phyloP scores from a whole-genome alignment of 2,329 filamentous ascomycete genomes.

The Scleromitrula shiraiana region DNA sequence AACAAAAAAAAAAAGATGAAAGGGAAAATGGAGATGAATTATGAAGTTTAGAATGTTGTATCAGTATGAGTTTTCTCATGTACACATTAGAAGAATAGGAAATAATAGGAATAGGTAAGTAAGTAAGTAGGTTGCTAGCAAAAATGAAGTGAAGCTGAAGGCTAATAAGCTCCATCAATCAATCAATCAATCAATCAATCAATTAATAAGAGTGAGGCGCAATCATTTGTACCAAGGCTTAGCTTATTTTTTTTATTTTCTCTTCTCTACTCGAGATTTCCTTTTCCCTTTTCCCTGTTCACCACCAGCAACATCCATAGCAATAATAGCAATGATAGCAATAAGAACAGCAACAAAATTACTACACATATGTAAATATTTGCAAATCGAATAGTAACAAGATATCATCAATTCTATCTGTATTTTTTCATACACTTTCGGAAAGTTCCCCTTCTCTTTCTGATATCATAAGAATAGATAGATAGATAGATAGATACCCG shows the following conservation, averaged over 20 bases:
- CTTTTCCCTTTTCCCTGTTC: no score
- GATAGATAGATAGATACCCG: neutral
- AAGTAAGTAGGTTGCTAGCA: neutral
- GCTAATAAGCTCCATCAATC: no score
- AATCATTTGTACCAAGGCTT: neutral
- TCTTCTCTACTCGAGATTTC: neutral
- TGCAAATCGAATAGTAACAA: no score
- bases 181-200: no score
- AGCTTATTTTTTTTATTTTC: conserved; percentile 2
- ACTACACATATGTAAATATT: neutral
- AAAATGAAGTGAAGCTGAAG: conserved; percentile 7
- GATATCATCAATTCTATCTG: no score
- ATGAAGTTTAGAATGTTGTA: neutral
- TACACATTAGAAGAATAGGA: neutral
- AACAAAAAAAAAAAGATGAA: neutral
- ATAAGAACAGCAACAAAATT: no score
- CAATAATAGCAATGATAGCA: no score
- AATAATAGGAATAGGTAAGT: neutral
- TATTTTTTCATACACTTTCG: no score
- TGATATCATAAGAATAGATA: neutral
- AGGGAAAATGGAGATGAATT: no score
- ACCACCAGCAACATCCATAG: no score
- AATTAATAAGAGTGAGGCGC: conserved; percentile 1
- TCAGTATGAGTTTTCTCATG: neutral
- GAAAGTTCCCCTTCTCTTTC: no score